A percentile compares a stretch with the other conserved stretches of the same genome.
Conservation (phyloP, 2,329 filamentous ascomycete genomes). For the Cryphonectria parasitica region DNA sequence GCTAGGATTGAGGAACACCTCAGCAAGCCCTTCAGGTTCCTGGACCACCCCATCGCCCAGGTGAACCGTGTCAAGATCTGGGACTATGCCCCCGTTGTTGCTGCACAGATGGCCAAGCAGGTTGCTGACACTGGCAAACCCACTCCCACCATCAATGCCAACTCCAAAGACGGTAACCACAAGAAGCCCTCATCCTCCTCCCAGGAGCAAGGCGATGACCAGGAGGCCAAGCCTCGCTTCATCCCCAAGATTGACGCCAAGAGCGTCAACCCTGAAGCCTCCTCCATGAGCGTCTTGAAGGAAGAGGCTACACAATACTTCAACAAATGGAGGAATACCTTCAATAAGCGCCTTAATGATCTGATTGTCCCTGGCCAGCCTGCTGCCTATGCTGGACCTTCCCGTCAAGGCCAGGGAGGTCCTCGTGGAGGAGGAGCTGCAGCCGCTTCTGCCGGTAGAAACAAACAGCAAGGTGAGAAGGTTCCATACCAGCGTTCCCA, state of each 20-base stretch:
- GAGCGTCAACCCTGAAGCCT: slow-evolving; percentile 36
- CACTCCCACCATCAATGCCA: background rate
- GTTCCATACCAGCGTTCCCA: background rate
- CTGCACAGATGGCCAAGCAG: slow-evolving; percentile 5
- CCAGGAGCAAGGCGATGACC: slow-evolving; percentile 14
- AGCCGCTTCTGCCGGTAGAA: slow-evolving; percentile 11
- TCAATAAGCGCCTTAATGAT: slow-evolving; percentile 73
- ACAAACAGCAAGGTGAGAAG: slow-evolving; percentile 25
- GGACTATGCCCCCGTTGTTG: slow-evolving; percentile 21
- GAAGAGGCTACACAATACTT: slow-evolving; percentile 72
- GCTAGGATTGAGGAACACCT: slow-evolving; percentile 40
- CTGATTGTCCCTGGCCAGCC: slow-evolving; percentile 58
- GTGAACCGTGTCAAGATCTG: slow-evolving; percentile 28
- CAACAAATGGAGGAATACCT: slow-evolving; percentile 75
- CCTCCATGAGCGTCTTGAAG: slow-evolving; percentile 62
- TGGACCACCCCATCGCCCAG: slow-evolving; percentile 33
- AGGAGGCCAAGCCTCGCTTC: slow-evolving; percentile 18
- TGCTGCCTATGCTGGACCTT: slow-evolving; percentile 27
- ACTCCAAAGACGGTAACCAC: slow-evolving; percentile 11
- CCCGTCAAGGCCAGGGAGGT: slow-evolving; percentile 34
- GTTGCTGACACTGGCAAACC: background rate
- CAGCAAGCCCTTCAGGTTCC: slow-evolving; percentile 55
- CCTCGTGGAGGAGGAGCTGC: slow-evolving; percentile 35
- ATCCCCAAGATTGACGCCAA: slow-evolving; percentile 23
- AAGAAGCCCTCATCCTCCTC: slow-evolving; percentile 8